phyloP scores from a whole-genome alignment of 352 stramenopile species.

The Globisporangium nunn region DNA sequence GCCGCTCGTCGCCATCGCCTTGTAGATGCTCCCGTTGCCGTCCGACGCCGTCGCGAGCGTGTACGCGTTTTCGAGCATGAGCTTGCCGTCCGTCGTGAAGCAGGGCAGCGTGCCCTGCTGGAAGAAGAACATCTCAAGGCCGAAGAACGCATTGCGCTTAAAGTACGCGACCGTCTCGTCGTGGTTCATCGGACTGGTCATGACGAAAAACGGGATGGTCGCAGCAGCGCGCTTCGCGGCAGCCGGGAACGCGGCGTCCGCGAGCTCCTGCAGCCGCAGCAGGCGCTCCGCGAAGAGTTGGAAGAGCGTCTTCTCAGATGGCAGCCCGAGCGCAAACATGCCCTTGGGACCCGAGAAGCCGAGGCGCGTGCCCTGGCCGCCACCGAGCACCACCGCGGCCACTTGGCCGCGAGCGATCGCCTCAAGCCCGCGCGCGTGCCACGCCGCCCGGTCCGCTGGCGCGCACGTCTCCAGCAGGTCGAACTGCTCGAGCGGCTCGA shows the following conservation, averaged over 20 bases:
- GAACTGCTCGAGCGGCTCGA: conserved; percentile 63
- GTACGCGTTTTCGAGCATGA: conserved; percentile 90
- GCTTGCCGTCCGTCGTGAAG: conserved; percentile 91
- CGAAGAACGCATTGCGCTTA: conserved; percentile 87
- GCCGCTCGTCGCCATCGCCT: conserved; percentile 87
- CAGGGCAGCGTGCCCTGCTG: conserved; percentile 94
- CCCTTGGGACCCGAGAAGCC: conserved; percentile 95
- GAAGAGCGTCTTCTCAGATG: conserved; percentile 91
- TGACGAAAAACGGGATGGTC: conserved; percentile 90
- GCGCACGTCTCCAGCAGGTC: conserved; percentile 50
- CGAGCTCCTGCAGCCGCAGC: conserved; percentile 52
- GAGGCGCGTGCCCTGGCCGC: conserved; percentile 96
- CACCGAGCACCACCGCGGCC: conserved; percentile 91
- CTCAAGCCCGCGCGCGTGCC: conserved; percentile 49
- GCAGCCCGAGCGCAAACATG: conserved; percentile 90
- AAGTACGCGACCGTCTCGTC: conserved; percentile 91
- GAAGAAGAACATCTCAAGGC: conserved; percentile 93
- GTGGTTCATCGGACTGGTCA: conserved; percentile 97
- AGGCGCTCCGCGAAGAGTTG: conserved; percentile 92
- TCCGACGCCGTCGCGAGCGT: conserved; percentile 91
- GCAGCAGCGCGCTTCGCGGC: conserved; percentile 1
- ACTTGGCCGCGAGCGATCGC: conserved; percentile 87
- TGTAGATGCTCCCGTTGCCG: conserved; percentile 97
- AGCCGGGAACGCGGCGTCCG: conserved; percentile 14
- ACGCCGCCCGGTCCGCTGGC: conserved; percentile 32